A percentile compares a stretch with the other conserved stretches of the same genome.
phyloP scores from a whole-genome alignment of 177 flowering plant genomes.

The Tripterygium wilfordii region DNA sequence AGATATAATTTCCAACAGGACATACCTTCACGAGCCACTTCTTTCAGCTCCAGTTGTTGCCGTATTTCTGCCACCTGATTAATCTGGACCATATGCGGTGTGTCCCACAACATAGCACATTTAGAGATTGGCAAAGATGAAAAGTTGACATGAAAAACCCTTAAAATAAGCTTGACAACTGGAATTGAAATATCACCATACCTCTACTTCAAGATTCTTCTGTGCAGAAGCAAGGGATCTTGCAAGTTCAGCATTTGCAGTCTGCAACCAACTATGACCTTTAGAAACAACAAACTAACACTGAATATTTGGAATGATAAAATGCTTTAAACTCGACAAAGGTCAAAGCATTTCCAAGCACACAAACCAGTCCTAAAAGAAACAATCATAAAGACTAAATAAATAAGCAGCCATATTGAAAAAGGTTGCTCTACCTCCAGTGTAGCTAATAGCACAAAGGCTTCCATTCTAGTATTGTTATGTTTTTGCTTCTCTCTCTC shows the following conservation, averaged over 20 bases:
- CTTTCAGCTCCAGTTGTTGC: constrained; percentile 60
- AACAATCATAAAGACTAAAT: not conserved
- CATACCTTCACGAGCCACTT: constrained; percentile 62
- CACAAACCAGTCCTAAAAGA: not conserved
- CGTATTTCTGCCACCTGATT: constrained; percentile 60
- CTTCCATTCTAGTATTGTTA: constrained; percentile 91
- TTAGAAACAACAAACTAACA: constrained; percentile 17
- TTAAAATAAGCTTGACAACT: too few relatives aligned
- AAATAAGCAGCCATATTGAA: constrained; percentile 2
- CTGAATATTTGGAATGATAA: constrained; percentile 2
- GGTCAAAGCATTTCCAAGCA: not conserved
- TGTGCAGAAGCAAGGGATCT: constrained; percentile 72
- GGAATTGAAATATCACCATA: constrained; percentile 22
- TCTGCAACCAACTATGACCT: constrained; percentile 49
- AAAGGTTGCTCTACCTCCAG: constrained; percentile 56
- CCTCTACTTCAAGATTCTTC: constrained; percentile 89
- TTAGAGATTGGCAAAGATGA: too few relatives aligned
- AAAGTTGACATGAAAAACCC: too few relatives aligned
- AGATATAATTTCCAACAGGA: not conserved
- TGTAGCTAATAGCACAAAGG: constrained; percentile 60
- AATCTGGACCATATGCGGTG: constrained; percentile 29
- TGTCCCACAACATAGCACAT: not conserved
- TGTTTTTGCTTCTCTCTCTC: constrained; percentile 96
- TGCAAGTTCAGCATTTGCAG: constrained; percentile 82
- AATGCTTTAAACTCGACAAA: too few relatives aligned